Conservation (phyloP, 1,284 basidiomycete species). For the Puccinia triticina region DNA sequence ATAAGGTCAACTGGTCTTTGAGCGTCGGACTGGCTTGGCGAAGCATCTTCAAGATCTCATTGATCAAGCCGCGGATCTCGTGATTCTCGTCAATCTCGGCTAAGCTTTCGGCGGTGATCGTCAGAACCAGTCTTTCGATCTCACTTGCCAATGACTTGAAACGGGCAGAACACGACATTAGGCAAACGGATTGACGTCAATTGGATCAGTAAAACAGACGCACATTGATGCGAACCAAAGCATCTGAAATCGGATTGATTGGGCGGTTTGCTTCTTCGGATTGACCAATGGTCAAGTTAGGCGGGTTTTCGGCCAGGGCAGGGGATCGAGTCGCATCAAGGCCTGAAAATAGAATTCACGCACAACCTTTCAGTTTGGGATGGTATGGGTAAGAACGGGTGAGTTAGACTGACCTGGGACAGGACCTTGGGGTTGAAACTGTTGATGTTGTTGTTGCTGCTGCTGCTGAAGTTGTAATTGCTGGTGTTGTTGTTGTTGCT, state of each 20-base stretch:
- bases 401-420: slow-evolving; percentile 13
- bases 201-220: not conserved
- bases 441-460: slow-evolving; percentile 12
- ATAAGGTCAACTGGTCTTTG: slow-evolving; percentile 54
- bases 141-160: slow-evolving; percentile 64
- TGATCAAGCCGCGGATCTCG: slow-evolving; percentile 79
- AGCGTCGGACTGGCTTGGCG: slow-evolving; percentile 9
- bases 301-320: not conserved
- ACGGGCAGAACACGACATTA: not conserved
- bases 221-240: slow-evolving; percentile 35
- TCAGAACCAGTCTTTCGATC: slow-evolving; percentile 68
- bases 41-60: slow-evolving; percentile 72
- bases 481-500: slow-evolving; percentile 29
- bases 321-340: slow-evolving; percentile 26
- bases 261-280: slow-evolving; percentile 18
- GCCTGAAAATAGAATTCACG: not conserved
- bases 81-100: slow-evolving; percentile 75
- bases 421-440: slow-evolving; percentile 15
- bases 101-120: slow-evolving; percentile 63
- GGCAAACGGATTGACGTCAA: not conserved
- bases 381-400: not conserved
- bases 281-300: not conserved
- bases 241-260: slow-evolving; percentile 17
- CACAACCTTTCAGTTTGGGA: not conserved
- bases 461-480: slow-evolving; percentile 20